Evolutionary conservation across 1,284 basidiomycete species (phyloP).

Genomic region (Tilletia indica): DNA sequence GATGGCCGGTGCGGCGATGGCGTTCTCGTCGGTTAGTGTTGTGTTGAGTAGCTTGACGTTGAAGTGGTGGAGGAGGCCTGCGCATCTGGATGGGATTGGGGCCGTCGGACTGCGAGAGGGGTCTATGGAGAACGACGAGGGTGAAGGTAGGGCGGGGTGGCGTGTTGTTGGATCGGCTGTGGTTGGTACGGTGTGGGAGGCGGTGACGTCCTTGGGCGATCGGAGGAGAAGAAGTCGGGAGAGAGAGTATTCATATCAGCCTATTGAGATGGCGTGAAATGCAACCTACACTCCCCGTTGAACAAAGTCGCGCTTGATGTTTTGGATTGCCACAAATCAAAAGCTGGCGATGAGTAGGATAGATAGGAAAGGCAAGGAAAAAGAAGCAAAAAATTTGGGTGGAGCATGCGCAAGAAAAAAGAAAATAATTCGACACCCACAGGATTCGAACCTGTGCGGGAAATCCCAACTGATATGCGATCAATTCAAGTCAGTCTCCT

Average conservation of each 20-base stretch:
- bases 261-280: conserved; percentile 11
- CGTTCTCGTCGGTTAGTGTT: conserved; percentile 92
- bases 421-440: conserved; percentile 4
- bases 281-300: no score
- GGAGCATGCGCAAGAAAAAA: no score
- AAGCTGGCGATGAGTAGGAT: no score
- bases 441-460: conserved; percentile 13
- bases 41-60: conserved; percentile 84
- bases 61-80: conserved; percentile 59
- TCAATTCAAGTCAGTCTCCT: conserved; percentile 9
- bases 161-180: background rate
- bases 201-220: background rate
- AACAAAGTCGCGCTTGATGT: no score
- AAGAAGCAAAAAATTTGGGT: no score
- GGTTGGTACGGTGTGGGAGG: background rate
- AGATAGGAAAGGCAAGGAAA: no score
- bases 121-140: background rate
- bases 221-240: background rate
- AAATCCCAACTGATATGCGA: background rate
- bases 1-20: conserved; percentile 97
- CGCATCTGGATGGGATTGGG: conserved; percentile 22
- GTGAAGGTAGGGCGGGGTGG: background rate
- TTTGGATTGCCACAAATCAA: no score
- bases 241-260: background rate
- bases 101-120: background rate